phyloP scores from a whole-genome alignment of 1,284 basidiomycete species.

The Sporisorium scitamineum region DNA sequence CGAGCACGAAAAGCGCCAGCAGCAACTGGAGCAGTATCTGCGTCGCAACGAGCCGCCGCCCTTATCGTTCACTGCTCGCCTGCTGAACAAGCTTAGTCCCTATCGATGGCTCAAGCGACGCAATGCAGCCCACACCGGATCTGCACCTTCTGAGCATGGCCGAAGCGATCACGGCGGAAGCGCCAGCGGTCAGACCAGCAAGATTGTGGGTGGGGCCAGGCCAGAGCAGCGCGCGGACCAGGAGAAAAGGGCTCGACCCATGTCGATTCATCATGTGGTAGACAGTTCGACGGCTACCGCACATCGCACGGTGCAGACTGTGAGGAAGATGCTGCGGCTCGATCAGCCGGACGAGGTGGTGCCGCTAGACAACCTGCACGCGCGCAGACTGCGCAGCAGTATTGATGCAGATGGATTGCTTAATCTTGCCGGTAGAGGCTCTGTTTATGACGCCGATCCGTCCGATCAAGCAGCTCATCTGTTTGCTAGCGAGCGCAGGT shows the following conservation, averaged over 20 bases:
- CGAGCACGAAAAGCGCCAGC: conserved; percentile 86
- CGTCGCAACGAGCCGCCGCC: conserved; percentile 69
- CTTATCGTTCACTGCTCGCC: conserved; percentile 63
- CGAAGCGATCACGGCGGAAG: conserved; percentile 24
- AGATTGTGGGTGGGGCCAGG: conserved; percentile 48
- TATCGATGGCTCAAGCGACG: conserved; percentile 78
- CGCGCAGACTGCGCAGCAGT: conserved; percentile 53
- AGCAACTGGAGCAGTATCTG: conserved; percentile 78
- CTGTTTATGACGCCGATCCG: conserved; percentile 40
- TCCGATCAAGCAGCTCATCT: conserved; percentile 65
- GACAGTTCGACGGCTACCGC: conserved; percentile 35
- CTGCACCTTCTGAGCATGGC: conserved; percentile 20
- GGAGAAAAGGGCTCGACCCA: conserved; percentile 26
- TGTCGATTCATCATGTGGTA: conserved; percentile 36
- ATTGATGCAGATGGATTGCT: conserved; percentile 53
- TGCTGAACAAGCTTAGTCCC: conserved; percentile 82
- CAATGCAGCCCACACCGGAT: conserved; percentile 71
- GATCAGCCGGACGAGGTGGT: conserved; percentile 77
- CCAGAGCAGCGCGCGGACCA: conserved; percentile 24
- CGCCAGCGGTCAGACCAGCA: conserved; percentile 25
- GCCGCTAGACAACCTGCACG: conserved; percentile 72
- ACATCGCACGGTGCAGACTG: conserved; percentile 44
- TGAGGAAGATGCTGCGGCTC: conserved; percentile 58
- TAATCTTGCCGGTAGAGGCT: conserved; percentile 1
- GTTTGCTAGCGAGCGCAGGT: conserved; percentile 77